Conservation (phyloP, 495 filamentous ascomycete genomes). For the Xylaria bambusicola region DNA sequence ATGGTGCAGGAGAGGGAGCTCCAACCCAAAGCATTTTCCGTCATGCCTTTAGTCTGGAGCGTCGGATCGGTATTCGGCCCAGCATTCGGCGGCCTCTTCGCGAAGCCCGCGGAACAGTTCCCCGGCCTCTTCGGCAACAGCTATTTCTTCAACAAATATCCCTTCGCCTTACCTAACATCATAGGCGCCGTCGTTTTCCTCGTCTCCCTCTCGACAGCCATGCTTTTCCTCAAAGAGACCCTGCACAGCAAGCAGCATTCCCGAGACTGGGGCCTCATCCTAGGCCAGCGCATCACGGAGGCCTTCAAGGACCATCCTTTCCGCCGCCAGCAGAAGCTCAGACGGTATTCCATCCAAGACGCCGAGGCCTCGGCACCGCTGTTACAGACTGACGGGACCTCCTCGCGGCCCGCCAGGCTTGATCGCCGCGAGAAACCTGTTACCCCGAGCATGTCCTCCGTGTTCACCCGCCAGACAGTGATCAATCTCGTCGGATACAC, state of each 20-base stretch:
- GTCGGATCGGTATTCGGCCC: constrained; percentile 88
- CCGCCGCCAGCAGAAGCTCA: constrained; percentile 31
- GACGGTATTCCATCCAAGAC: constrained; percentile 45
- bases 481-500: constrained; percentile 77
- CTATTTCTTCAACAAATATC: constrained; percentile 69
- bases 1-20: constrained; percentile 80
- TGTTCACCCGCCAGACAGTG: constrained; percentile 72
- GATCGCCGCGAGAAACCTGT: constrained; percentile 28
- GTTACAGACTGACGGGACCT: constrained; percentile 30
- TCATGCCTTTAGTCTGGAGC: constrained; percentile 84
- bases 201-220: constrained; percentile 67
- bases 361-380: constrained; percentile 47
- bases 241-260: constrained; percentile 62
- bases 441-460: constrained; percentile 60
- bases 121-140: constrained; percentile 67
- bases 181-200: constrained; percentile 71
- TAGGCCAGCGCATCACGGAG: constrained; percentile 59
- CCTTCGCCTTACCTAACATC: constrained; percentile 82
- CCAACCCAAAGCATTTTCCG: constrained; percentile 77
- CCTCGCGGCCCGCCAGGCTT: constrained; percentile 37
- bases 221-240: constrained; percentile 79
- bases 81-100: constrained; percentile 80
- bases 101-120: constrained; percentile 70
- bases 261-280: constrained; percentile 66
- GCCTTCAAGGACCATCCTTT: constrained; percentile 32